phyloP scores from a whole-genome alignment of 2,329 filamentous ascomycete species.

The Xylariaceae sp. region DNA sequence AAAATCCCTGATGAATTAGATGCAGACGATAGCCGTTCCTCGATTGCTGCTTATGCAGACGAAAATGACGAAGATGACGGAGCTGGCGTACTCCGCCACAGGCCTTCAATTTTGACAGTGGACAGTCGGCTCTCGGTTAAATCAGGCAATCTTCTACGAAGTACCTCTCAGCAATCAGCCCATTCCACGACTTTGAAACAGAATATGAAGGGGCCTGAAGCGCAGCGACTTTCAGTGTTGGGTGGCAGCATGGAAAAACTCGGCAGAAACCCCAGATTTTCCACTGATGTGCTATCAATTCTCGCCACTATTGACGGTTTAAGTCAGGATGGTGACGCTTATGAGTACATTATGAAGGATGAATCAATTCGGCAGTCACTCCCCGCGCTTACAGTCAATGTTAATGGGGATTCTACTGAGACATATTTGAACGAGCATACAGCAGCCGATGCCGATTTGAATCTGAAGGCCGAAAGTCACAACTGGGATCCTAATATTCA shows the following conservation, averaged over 20 bases:
- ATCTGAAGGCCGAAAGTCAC: slow-evolving; percentile 11
- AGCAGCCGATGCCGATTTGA: slow-evolving; percentile 7
- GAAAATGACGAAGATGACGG: slow-evolving; percentile 51
- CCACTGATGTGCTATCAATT: slow-evolving; percentile 47
- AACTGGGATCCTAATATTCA: slow-evolving; percentile 10
- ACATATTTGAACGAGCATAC: slow-evolving; percentile 3
- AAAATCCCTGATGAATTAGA: slow-evolving; percentile 43
- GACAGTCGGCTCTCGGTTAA: slow-evolving; percentile 48
- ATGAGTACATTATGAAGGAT: slow-evolving; percentile 26
- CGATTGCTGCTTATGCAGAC: slow-evolving; percentile 66
- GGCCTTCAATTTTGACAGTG: slow-evolving; percentile 36
- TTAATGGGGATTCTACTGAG: slow-evolving; percentile 27
- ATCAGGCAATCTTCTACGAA: slow-evolving; percentile 44
- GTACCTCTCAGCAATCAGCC: slow-evolving; percentile 38
- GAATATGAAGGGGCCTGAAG: slow-evolving; percentile 22
- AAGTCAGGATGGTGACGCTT: slow-evolving; percentile 41
- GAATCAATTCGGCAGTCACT: slow-evolving; percentile 31
- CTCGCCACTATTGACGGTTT: slow-evolving; percentile 55
- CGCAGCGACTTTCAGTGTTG: slow-evolving; percentile 20
- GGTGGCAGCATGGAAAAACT: slow-evolving; percentile 46
- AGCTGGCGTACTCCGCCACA: slow-evolving; percentile 29
- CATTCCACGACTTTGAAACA: slow-evolving; percentile 29
- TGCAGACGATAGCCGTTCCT: slow-evolving; percentile 50
- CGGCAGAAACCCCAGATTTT: slow-evolving; percentile 35
- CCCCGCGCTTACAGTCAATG: slow-evolving; percentile 39